Evolutionary conservation across 768 basidiomycete genomes (phyloP).

Genomic region (Mycena epipterygia): DNA sequence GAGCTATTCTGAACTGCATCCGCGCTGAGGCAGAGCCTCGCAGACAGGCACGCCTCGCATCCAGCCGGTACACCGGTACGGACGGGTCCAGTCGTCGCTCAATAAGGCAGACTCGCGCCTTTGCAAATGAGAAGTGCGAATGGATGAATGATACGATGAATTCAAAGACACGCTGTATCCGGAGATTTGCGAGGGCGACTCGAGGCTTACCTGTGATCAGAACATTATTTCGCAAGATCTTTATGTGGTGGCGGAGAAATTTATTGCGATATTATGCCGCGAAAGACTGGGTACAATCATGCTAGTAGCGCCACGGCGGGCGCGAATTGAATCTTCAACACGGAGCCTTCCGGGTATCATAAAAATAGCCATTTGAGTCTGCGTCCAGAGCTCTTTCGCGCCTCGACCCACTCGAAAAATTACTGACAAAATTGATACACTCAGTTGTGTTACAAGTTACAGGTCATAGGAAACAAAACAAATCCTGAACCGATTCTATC

Average conservation of each 20-base stretch:
- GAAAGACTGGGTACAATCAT: no score
- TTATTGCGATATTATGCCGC: no score
- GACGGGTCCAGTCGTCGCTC: no score
- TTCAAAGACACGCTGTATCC: not conserved
- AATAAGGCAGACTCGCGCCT: not conserved
- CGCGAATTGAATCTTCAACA: no score
- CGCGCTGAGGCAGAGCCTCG: no score
- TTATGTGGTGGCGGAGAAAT: not conserved
- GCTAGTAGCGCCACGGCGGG: no score
- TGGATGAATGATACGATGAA: not conserved
- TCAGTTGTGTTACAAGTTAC: conserved; percentile 14
- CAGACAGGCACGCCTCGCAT: not conserved
- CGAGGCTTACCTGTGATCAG: conserved; percentile 1
- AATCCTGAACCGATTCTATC: not conserved
- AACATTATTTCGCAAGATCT: not conserved
- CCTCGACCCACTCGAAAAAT: not conserved
- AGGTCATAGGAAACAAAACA: not conserved
- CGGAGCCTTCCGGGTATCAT: not conserved
- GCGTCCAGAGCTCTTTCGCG: not conserved
- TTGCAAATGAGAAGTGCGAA: not conserved
- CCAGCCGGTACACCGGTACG: no score
- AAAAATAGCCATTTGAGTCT: no score
- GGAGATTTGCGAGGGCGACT: not conserved
- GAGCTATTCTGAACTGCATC: not conserved
- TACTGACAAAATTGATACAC: not conserved